These are phyloP conservation scores for Stenogyne calaminthoides DNA, from an alignment of 305 asterid species.

Conservation along the genomic window DNA sequence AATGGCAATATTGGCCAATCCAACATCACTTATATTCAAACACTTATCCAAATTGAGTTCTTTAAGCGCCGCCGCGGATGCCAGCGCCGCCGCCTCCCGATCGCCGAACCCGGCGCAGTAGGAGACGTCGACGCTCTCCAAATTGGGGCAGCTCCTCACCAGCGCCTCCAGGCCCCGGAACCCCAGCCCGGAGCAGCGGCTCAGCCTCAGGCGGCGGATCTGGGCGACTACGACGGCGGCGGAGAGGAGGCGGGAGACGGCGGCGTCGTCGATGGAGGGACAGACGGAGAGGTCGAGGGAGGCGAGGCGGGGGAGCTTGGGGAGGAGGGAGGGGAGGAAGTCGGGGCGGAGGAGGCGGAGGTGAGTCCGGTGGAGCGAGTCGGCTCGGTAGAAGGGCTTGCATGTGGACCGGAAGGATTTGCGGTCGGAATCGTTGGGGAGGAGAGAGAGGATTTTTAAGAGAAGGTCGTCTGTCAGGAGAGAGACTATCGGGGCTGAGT, in stretches of 20 bases:
- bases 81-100: slow-evolving; percentile 64
- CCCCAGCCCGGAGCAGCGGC: slow-evolving; percentile 56
- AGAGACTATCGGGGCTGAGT: slow-evolving; percentile 28
- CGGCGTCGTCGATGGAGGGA: slow-evolving; percentile 54
- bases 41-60: slow-evolving; percentile 60
- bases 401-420: slow-evolving; percentile 66
- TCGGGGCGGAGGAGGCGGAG: slow-evolving; percentile 64
- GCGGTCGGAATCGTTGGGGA: slow-evolving; percentile 46
- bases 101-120: slow-evolving; percentile 61
- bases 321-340: slow-evolving; percentile 48
- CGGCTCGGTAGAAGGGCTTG: slow-evolving; percentile 50
- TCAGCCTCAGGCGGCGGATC: slow-evolving; percentile 47
- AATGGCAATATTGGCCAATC: slow-evolving; percentile 62
- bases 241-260: slow-evolving; percentile 31
- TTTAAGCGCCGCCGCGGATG: slow-evolving; percentile 45
- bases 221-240: slow-evolving; percentile 10
- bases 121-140: slow-evolving; percentile 59
- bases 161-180: slow-evolving; percentile 42
- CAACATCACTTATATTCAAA: slow-evolving; percentile 55
- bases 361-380: slow-evolving; percentile 59
- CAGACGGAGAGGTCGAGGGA: slow-evolving; percentile 72
- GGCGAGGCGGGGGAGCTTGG: no score
- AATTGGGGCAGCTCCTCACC: slow-evolving; percentile 36
- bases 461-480: slow-evolving; percentile 52
- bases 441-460: slow-evolving; percentile 38